Percentiles rank a stretch among this genome's conserved stretches.
Conservation (phyloP, 1,139 yeast genomes). For the Lodderomyces metapsilosis region DNA sequence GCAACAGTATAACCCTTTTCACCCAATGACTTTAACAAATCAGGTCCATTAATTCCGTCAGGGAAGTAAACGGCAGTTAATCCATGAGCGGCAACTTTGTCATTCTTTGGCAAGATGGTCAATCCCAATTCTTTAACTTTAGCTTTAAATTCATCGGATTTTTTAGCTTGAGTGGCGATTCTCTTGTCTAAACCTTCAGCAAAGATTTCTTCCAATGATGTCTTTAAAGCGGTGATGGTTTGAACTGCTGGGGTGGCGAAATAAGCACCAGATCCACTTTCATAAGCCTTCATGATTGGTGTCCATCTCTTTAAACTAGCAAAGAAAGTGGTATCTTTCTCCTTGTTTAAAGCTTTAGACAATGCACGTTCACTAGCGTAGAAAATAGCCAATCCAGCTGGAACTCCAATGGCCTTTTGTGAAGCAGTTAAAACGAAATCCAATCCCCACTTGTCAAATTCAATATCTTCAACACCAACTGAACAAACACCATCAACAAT, state of each 20-base stretch:
- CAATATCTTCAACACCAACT: slow-evolving; percentile 80
- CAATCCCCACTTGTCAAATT: slow-evolving; percentile 87
- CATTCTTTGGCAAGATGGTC: slow-evolving; percentile 61
- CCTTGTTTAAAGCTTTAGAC: slow-evolving; percentile 52
- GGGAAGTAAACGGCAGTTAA: slow-evolving; percentile 87
- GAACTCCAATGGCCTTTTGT: slow-evolving; percentile 93
- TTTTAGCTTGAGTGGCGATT: slow-evolving; percentile 59
- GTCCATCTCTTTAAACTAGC: slow-evolving; percentile 84
- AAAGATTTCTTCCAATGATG: slow-evolving; percentile 72
- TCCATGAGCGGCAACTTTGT: slow-evolving; percentile 78
- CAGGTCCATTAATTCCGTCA: slow-evolving; percentile 66
- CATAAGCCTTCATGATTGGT: slow-evolving; percentile 87
- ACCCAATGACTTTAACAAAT: slow-evolving; percentile 54
- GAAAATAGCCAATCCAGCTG: slow-evolving; percentile 84
- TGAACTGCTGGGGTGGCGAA: slow-evolving; percentile 96
- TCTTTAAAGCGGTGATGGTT: slow-evolving; percentile 76
- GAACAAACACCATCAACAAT: slow-evolving; percentile 95
- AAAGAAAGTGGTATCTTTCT: slow-evolving; percentile 60
- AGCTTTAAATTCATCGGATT: slow-evolving; percentile 65
- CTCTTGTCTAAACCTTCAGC: slow-evolving; percentile 58
- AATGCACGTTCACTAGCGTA: slow-evolving; percentile 77
- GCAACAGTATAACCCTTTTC: slow-evolving; percentile 78
- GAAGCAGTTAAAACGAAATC: slow-evolving; percentile 90
- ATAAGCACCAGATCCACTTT: slow-evolving; percentile 77
- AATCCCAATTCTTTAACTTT: slow-evolving; percentile 58